Conservation (phyloP, 495 filamentous ascomycete genomes). For the Daldinia bambusicola region DNA sequence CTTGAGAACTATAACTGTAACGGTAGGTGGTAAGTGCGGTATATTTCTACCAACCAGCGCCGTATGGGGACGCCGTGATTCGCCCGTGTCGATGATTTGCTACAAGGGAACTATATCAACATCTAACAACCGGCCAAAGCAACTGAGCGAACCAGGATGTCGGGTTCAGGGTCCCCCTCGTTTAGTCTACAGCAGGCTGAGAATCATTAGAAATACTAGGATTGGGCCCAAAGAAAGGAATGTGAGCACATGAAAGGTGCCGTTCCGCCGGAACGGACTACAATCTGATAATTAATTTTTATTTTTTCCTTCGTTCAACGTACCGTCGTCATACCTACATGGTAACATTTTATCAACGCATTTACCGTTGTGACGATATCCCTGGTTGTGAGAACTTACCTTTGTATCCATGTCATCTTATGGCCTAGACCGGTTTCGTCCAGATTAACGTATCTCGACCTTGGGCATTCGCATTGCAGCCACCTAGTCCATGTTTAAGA, state of each 20-base stretch:
- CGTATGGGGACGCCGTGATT: slow-evolving; percentile 39
- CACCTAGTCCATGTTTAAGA: slow-evolving; percentile 31
- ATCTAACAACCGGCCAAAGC: slow-evolving; percentile 29
- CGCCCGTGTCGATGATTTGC: slow-evolving; percentile 12
- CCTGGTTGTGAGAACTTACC: slow-evolving; percentile 13
- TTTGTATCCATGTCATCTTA: slow-evolving; percentile 31
- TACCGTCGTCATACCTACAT: not conserved
- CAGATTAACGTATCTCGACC: slow-evolving; percentile 15
- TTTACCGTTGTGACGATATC: slow-evolving; percentile 4
- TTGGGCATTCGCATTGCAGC: slow-evolving; percentile 7
- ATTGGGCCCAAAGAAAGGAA: slow-evolving; percentile 31
- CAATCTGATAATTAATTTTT: slow-evolving; percentile 25
- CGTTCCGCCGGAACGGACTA: slow-evolving; percentile 18
- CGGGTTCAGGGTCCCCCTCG: slow-evolving; percentile 38
- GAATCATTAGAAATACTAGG: slow-evolving; percentile 26
- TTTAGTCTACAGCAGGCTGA: slow-evolving; percentile 30
- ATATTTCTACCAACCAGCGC: not conserved
- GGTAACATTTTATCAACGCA: not conserved
- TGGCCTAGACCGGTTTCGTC: slow-evolving; percentile 30
- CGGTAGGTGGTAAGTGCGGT: slow-evolving; percentile 2
- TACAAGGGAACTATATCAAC: not conserved
- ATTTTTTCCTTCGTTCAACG: slow-evolving; percentile 16
- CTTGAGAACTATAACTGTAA: not conserved
- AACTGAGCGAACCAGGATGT: slow-evolving; percentile 40
- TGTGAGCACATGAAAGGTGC: slow-evolving; percentile 30